Conservation (phyloP, 441 rosid genomes). For the Kokia cookei region DNA sequence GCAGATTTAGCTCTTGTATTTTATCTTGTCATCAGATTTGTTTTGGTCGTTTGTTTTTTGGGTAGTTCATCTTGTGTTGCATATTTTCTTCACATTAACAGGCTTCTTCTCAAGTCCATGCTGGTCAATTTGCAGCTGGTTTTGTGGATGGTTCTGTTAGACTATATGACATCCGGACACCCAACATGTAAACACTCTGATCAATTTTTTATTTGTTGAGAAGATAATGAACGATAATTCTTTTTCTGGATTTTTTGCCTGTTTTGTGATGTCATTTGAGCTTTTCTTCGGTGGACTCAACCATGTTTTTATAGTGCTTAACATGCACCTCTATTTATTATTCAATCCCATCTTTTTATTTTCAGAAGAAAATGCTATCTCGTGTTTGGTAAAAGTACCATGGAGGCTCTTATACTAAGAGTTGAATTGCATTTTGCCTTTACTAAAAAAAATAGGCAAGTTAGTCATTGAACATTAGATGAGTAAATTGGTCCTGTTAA, state of each 20-base stretch:
- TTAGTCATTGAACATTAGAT: too few relatives aligned
- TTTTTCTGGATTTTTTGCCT: not conserved
- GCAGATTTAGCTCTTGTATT: not conserved
- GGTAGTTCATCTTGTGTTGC: not conserved
- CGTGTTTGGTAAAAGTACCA: not conserved
- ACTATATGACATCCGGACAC: slow-evolving; percentile 85
- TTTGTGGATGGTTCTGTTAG: slow-evolving; percentile 89
- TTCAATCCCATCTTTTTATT: not conserved
- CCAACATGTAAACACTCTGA: slow-evolving; percentile 60
- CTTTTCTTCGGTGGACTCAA: not conserved
- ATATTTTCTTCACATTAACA: slow-evolving; percentile 11
- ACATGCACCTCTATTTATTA: not conserved
- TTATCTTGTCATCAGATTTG: not conserved
- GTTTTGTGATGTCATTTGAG: not conserved
- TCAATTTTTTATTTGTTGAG: not conserved
- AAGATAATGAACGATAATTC: not conserved
- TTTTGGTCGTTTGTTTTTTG: not conserved
- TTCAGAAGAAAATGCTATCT: not conserved
- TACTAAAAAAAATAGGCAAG: too few relatives aligned
- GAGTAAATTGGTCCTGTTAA: too few relatives aligned
- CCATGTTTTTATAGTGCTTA: not conserved
- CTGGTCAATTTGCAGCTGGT: slow-evolving; percentile 87
- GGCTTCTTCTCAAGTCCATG: slow-evolving; percentile 97
- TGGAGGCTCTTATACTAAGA: too few relatives aligned
- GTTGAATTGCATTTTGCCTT: too few relatives aligned